These are phyloP conservation scores for Hymenoscyphus albidus DNA, from an alignment of 2,329 filamentous ascomycete species.

Conservation along the genomic window DNA sequence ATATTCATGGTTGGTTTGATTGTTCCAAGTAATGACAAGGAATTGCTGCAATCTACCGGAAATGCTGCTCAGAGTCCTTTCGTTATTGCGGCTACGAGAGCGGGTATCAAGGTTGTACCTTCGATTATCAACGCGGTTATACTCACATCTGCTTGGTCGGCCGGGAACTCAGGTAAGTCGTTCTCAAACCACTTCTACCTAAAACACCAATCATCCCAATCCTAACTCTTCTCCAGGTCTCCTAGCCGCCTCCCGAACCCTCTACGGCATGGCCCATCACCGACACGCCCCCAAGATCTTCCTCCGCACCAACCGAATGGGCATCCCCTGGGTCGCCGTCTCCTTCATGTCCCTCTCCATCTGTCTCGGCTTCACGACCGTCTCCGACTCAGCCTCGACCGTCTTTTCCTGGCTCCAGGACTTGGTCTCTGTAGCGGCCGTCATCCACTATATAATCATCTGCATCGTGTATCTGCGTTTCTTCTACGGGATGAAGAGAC, in stretches of 20 bases:
- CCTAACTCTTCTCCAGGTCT: constrained; percentile 35
- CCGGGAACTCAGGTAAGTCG: constrained; percentile 53
- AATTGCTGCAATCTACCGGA: constrained; percentile 39
- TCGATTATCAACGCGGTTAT: constrained; percentile 75
- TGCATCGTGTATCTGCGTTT: constrained; percentile 57
- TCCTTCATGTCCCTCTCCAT: constrained; percentile 53
- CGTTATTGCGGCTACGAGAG: constrained; percentile 67
- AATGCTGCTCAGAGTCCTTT: constrained; percentile 56
- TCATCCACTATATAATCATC: constrained; percentile 62
- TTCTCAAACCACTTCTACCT: too few species aligned
- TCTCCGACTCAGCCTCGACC: constrained; percentile 50
- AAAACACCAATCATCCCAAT: neutral
- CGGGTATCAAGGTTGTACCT: constrained; percentile 64
- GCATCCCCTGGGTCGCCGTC: constrained; percentile 53
- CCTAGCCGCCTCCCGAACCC: constrained; percentile 54
- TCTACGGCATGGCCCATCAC: constrained; percentile 56
- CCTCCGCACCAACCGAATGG: constrained; percentile 53
- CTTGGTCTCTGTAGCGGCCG: constrained; percentile 58
- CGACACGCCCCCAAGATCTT: constrained; percentile 52
- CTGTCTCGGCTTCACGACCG: constrained; percentile 66
- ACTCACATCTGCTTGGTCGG: constrained; percentile 66
- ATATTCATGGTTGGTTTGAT: constrained; percentile 50
- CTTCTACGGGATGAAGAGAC: constrained; percentile 50
- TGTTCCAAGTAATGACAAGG: constrained; percentile 50
- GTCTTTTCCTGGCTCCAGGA: constrained; percentile 65